phyloP scores from a whole-genome alignment of 2,329 filamentous ascomycete species.

The Septoria petroselini region DNA sequence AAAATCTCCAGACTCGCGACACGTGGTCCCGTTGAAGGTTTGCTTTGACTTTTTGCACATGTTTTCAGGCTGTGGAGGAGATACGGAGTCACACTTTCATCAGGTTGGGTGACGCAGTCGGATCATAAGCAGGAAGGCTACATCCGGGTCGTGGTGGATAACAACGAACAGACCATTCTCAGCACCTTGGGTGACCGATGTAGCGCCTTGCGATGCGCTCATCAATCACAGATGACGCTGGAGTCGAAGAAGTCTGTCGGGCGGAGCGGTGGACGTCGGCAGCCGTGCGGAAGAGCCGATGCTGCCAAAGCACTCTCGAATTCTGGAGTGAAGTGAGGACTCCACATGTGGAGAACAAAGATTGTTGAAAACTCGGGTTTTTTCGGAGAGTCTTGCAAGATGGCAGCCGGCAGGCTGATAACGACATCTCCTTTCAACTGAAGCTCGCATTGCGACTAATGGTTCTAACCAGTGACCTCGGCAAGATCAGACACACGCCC shows the following conservation, averaged over 20 bases:
- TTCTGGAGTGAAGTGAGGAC: slow-evolving; percentile 1
- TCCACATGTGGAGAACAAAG: slow-evolving; percentile 7
- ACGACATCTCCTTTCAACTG: no score
- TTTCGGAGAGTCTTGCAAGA: not conserved
- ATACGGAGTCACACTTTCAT: no score
- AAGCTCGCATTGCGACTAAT: no score
- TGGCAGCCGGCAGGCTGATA: not conserved
- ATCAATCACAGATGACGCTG: not conserved
- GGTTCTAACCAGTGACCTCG: not conserved
- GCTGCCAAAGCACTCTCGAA: not conserved
- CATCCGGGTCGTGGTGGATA: no score
- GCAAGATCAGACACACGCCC: not conserved
- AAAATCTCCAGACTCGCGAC: slow-evolving; percentile 1
- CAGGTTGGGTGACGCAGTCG: no score
- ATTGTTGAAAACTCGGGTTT: slow-evolving; percentile 7
- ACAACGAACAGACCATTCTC: not conserved
- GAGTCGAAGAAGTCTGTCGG: not conserved
- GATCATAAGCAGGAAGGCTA: no score
- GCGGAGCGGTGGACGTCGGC: not conserved
- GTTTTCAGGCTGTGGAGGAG: not conserved
- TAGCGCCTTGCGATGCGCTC: no score
- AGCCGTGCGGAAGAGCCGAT: not conserved
- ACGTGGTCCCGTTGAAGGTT: slow-evolving; percentile 1
- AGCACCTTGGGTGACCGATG: no score
- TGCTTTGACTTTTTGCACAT: slow-evolving; percentile 6